A percentile compares a stretch with the other conserved stretches of the same genome.
phyloP scores from a whole-genome alignment of 2,329 filamentous ascomycete species.

The Stemphylium beticola region DNA sequence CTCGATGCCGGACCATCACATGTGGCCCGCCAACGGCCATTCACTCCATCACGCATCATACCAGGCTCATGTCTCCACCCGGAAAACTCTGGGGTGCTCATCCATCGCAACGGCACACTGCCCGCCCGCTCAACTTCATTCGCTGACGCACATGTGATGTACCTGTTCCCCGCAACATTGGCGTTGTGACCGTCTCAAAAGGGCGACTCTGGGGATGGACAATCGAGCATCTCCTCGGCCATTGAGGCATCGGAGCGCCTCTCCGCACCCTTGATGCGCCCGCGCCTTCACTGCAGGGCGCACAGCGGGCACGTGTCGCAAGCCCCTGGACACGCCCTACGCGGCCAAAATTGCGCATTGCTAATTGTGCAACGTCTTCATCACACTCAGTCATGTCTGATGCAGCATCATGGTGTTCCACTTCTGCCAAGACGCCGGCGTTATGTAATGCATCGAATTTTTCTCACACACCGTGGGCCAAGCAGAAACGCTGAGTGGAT shows the following conservation, averaged over 20 bases:
- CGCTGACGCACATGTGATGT: slow-evolving; percentile 18
- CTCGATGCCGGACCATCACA: slow-evolving; percentile 12
- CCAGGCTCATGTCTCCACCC: slow-evolving; percentile 21
- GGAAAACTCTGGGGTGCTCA: slow-evolving; percentile 27
- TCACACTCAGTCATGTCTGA: slow-evolving; percentile 18
- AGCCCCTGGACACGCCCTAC: not conserved
- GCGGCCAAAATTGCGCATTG: slow-evolving; percentile 10
- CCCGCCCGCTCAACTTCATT: slow-evolving; percentile 22
- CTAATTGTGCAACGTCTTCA: slow-evolving; percentile 30
- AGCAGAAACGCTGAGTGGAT: slow-evolving; percentile 25
- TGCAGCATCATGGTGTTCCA: slow-evolving; percentile 18
- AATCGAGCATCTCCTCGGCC: slow-evolving; percentile 43
- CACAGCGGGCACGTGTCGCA: slow-evolving; percentile 8
- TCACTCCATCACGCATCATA: slow-evolving; percentile 18
- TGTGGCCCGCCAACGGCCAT: slow-evolving; percentile 29
- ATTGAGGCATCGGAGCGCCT: slow-evolving; percentile 9
- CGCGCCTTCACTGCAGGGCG: slow-evolving; percentile 1
- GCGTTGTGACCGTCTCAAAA: slow-evolving; percentile 24
- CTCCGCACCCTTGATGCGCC: slow-evolving; percentile 15
- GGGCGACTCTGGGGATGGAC: slow-evolving; percentile 21
- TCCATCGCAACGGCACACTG: slow-evolving; percentile 20
- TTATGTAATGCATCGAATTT: slow-evolving; percentile 42
- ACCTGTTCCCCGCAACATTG: slow-evolving; percentile 37
- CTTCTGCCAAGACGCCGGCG: slow-evolving; percentile 36
- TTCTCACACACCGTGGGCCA: slow-evolving; percentile 24